These are phyloP conservation scores for Crithidia brevicula DNA, from an alignment of 208 protist genomes.

Conservation along the genomic window DNA sequence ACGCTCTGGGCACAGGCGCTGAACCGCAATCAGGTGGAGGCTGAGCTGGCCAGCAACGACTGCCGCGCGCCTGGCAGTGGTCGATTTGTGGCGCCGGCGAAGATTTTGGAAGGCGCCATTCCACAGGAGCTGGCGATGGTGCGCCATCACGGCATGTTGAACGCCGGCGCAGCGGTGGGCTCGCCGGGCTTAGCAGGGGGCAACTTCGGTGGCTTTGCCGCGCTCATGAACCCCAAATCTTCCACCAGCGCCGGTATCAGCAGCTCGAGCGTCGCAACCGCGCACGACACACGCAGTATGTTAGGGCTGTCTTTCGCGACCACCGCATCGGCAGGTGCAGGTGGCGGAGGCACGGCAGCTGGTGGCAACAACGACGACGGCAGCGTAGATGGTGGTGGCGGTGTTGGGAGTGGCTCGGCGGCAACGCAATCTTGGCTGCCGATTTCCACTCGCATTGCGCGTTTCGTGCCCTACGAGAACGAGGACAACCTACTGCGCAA, in stretches of 20 bases:
- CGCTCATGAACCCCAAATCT: constrained; percentile 9
- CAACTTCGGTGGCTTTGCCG: constrained; percentile 19
- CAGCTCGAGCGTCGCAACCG: constrained; percentile 12
- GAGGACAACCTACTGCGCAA: constrained; percentile 60
- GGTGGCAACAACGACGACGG: neutral
- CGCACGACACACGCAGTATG: constrained; percentile 13
- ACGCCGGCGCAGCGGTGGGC: neutral
- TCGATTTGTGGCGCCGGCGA: constrained; percentile 15
- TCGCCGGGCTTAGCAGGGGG: constrained; percentile 5
- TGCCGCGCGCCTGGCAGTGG: constrained; percentile 2
- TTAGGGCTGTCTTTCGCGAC: constrained; percentile 14
- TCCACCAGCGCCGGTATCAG: neutral
- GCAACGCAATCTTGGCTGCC: constrained; percentile 14
- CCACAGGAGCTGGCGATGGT: constrained; percentile 44
- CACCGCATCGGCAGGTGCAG: neutral
- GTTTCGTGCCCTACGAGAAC: constrained; percentile 75
- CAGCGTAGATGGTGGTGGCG: neutral
- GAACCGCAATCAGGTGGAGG: constrained; percentile 67
- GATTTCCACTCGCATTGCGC: constrained; percentile 62
- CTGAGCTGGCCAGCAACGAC: constrained; percentile 46
- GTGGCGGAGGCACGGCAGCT: neutral
- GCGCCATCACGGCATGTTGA: neutral
- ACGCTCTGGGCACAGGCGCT: constrained; percentile 77
- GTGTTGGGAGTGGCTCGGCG: neutral
- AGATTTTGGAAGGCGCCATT: constrained; percentile 60